These are phyloP conservation scores for Aspergillus uvarum DNA, from an alignment of 2,329 filamentous ascomycete species.

Conservation along the genomic window DNA sequence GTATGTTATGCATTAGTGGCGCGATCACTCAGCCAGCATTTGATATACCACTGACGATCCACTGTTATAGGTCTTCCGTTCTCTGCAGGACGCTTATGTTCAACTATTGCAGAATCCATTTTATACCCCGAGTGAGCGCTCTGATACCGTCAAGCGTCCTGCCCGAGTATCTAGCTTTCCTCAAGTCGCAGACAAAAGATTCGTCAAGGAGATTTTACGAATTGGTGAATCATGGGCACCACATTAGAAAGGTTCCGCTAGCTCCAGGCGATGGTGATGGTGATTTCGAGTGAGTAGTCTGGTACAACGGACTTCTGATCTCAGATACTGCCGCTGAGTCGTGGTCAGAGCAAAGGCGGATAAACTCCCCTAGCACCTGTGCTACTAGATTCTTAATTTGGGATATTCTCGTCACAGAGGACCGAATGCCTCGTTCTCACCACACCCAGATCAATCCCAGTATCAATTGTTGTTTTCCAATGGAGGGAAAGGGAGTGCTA, in stretches of 20 bases:
- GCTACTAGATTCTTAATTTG: background rate
- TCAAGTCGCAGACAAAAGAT: slow-evolving; percentile 78
- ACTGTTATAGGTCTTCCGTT: slow-evolving; percentile 69
- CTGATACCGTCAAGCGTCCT: slow-evolving; percentile 54
- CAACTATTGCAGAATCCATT: slow-evolving; percentile 89
- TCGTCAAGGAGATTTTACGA: slow-evolving; percentile 76
- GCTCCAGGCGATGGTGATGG: slow-evolving; percentile 58
- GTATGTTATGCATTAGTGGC: slow-evolving; percentile 48
- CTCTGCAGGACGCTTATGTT: slow-evolving; percentile 91
- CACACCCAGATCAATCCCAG: background rate
- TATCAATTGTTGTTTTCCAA: background rate
- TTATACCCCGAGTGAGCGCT: slow-evolving; percentile 83
- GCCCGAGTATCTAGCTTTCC: slow-evolving; percentile 48
- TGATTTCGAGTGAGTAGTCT: background rate
- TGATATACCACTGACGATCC: background rate
- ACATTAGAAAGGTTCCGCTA: slow-evolving; percentile 63
- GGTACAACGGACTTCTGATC: background rate
- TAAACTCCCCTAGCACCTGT: background rate
- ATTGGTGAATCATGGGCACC: slow-evolving; percentile 86
- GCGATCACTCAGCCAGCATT: background rate
- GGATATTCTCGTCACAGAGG: background rate
- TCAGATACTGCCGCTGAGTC: background rate
- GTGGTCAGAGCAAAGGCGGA: background rate
- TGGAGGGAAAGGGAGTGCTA: background rate
- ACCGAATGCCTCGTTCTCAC: background rate